These are phyloP conservation scores for Wickerhamomyces silvicola DNA, from an alignment of 805 yeast species.

Conservation along the genomic window DNA sequence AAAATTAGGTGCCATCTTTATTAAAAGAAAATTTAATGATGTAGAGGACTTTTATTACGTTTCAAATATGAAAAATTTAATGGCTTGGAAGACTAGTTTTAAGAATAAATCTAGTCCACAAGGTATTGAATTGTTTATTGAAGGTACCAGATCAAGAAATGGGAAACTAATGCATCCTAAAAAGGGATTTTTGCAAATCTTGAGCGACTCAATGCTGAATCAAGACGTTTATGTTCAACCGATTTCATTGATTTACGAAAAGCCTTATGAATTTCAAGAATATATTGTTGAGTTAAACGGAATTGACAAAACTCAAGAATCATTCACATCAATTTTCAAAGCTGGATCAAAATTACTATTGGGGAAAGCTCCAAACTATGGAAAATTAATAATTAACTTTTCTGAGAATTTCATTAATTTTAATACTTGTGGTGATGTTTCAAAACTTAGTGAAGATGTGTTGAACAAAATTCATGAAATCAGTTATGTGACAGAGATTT, in stretches of 20 bases:
- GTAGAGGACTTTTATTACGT: constrained; percentile 14
- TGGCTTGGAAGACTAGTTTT: constrained; percentile 2
- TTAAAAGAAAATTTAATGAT: constrained; percentile 14
- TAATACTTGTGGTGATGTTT: constrained; percentile 5
- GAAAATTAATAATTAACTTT: constrained; percentile 17
- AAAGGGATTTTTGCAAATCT: constrained; percentile 15
- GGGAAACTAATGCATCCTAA: constrained; percentile 19
- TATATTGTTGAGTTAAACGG: constrained; percentile 19
- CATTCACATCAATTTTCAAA: constrained; percentile 10
- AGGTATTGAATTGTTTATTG: constrained; percentile 16
- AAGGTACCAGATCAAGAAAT: constrained; percentile 20
- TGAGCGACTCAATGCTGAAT: constrained; percentile 9
- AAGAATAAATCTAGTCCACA: constrained; percentile 5
- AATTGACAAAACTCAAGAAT: constrained; percentile 18
- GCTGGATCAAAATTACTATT: constrained; percentile 8
- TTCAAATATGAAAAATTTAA: constrained; percentile 7
- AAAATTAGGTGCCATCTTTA: constrained; percentile 16
- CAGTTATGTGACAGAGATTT: constrained; percentile 14
- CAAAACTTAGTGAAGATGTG: constrained; percentile 6
- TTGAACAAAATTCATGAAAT: constrained; percentile 12
- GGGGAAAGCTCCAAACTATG: constrained; percentile 11
- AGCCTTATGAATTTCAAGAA: constrained; percentile 20
- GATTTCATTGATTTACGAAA: constrained; percentile 16
- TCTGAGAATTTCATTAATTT: constrained; percentile 5
- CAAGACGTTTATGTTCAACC: constrained; percentile 11